phyloP scores from a whole-genome alignment of 1,284 basidiomycete species.

The Melanopsichium pennsylvanicum region DNA sequence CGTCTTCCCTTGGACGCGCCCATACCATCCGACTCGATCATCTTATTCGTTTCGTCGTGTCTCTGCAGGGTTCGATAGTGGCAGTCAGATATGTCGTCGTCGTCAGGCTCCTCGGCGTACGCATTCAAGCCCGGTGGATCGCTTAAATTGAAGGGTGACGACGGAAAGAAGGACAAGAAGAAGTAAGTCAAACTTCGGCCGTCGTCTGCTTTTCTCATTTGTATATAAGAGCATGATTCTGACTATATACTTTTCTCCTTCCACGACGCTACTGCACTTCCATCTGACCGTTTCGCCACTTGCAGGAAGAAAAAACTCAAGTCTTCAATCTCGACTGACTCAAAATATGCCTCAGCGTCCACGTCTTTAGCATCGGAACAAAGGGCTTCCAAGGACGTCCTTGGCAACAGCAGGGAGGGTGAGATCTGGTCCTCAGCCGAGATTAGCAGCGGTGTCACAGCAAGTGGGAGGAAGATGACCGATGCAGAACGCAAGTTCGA shows the following conservation, averaged over 20 bases:
- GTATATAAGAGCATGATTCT: no score
- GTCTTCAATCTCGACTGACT: constrained; percentile 31
- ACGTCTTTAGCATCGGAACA: constrained; percentile 14
- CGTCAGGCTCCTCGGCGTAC: constrained; percentile 47
- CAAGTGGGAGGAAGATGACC: constrained; percentile 73
- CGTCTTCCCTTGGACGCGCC: no score
- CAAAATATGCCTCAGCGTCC: constrained; percentile 12
- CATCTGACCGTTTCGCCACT: background rate
- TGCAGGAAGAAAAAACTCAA: constrained; percentile 54
- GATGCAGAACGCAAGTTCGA: constrained; percentile 90
- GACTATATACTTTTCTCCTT: no score
- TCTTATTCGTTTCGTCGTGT: no score
- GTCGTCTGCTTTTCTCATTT: no score
- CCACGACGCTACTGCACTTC: background rate
- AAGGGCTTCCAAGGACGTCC: background rate
- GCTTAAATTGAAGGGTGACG: constrained; percentile 59
- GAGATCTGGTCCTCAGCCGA: constrained; percentile 67
- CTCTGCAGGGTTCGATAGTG: no score
- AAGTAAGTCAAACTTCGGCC: no score
- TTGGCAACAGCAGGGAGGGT: background rate
- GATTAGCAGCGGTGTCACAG: constrained; percentile 61
- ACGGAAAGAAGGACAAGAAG: constrained; percentile 45
- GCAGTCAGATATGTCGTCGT: constrained; percentile 8
- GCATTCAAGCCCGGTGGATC: constrained; percentile 60
- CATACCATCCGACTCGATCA: no score